Base-by-base conservation (phyloP, 441 rosid genomes). In the Mallotus japonicus region DNA sequence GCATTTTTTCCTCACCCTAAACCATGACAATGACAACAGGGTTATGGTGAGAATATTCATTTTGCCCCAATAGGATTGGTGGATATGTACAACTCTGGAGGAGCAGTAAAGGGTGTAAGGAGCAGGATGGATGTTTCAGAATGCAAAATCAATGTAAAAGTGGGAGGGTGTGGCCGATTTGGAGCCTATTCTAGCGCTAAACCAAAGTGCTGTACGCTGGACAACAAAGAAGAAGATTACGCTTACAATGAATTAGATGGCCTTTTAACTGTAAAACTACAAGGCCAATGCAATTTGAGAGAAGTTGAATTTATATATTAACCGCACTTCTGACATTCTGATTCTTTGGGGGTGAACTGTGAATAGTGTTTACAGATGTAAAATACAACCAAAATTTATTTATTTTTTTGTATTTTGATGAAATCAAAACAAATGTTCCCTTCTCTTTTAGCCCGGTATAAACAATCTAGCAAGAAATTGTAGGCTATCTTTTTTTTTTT, bases 61-160 rank as follows among this genome's bases (percentile, higher is more conserved):
- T 86, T 87, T 70, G 92, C 87, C 42, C 83, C 96, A 37, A 80
- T 87, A 69, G 96, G 93, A 50, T 81, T 90, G 76, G 77, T 79
- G 1, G 89, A 90, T 73, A 87, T 89, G 96, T 87, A 82, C 75
- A 88, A 90, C 66, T 86, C 96, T 0, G 93, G 92, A 53, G 96
- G 96, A 79, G 90, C 88, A 37, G 76, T 88, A 22, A 87, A 84
- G 79, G 80, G 81, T 57, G 32, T 90, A 24, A 77, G 69, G 32
- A 78, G 73, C 74, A 58, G 34, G 40, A 54, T 66, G 16, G 73
- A 78, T 50, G 32, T n/a, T 22, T 62, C 83, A 54, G 76, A 59
- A 24, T 79, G 64, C 76, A 64, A 8, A 49, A 74, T 88, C 8
- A 79, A 22, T 28, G 69, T 84, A 44, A 75, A 74, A 75, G 81